These are phyloP conservation scores for Phytophthora cryptogea DNA, from an alignment of 352 stramenopile genomes.

Conservation along the genomic window DNA sequence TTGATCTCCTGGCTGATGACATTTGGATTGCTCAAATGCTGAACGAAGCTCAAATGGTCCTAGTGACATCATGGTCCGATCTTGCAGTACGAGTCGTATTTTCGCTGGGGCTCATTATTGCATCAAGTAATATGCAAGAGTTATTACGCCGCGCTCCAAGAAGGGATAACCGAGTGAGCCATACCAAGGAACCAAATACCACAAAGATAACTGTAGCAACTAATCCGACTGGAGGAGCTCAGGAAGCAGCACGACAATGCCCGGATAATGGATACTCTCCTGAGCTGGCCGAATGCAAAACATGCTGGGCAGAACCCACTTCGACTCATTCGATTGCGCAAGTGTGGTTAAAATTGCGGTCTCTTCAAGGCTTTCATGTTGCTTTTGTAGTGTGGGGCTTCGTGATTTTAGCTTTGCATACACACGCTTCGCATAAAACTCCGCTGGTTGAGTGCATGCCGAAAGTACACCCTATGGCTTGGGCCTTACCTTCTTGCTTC, in stretches of 20 bases:
- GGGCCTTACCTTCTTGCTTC: conserved; percentile 33
- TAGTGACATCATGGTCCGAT: conserved; percentile 35
- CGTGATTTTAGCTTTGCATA: conserved; percentile 23
- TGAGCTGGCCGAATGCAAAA: neutral
- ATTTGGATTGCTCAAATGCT: conserved; percentile 21
- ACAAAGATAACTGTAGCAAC: neutral
- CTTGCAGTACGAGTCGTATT: conserved; percentile 22
- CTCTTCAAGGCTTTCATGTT: conserved; percentile 4
- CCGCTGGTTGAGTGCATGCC: conserved; percentile 19
- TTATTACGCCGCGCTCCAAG: conserved; percentile 5
- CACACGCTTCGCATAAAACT: conserved; percentile 8
- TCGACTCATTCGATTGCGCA: neutral
- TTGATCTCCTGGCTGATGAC: conserved; percentile 10
- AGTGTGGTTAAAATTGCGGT: neutral
- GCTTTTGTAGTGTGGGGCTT: conserved; percentile 22
- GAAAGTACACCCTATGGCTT: conserved; percentile 35
- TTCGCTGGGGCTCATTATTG: conserved; percentile 22
- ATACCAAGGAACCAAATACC: neutral
- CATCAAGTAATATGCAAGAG: conserved; percentile 23
- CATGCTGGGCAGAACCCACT: neutral
- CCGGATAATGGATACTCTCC: no score
- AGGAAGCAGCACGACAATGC: no score
- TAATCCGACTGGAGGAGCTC: no score
- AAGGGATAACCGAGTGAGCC: neutral
- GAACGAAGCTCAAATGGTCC: conserved; percentile 30